These are phyloP conservation scores for Cyclostephanos tholiformis DNA, from an alignment of 108 stramenopile genomes.

Conservation along the genomic window DNA sequence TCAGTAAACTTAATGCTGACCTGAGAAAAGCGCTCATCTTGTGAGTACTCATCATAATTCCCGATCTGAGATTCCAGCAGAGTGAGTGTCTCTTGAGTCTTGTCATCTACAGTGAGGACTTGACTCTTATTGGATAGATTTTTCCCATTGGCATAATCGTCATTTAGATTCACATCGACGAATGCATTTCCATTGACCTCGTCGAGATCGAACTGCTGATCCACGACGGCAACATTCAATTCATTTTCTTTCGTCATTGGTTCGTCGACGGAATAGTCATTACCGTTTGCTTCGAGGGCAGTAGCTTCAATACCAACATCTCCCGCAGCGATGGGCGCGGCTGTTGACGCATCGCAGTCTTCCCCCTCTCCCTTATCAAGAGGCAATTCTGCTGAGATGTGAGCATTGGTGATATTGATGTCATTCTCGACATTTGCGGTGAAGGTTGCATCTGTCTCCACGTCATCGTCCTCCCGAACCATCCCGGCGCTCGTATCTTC, in stretches of 20 bases:
- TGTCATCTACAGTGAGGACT: background rate
- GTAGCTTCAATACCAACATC: background rate
- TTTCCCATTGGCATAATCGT: background rate
- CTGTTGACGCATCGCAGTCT: slow-evolving; percentile 10
- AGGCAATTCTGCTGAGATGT: background rate
- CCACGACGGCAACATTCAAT: no score
- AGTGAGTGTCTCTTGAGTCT: slow-evolving; percentile 40
- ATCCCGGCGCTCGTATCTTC: slow-evolving; percentile 6
- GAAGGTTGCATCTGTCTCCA: slow-evolving; percentile 27
- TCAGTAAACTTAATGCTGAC: background rate
- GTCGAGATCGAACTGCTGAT: background rate
- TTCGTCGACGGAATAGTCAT: no score
- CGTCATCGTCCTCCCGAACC: slow-evolving; percentile 42
- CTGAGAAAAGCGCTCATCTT: slow-evolving; percentile 26
- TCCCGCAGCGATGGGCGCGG: background rate
- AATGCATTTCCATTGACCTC: background rate
- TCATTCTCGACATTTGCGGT: slow-evolving; percentile 19
- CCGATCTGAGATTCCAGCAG: slow-evolving; percentile 33
- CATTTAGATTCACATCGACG: no score
- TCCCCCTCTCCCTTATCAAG: background rate
- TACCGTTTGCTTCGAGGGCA: background rate
- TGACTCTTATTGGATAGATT: background rate
- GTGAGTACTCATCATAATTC: slow-evolving; percentile 2
- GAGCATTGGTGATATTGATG: slow-evolving; percentile 10
- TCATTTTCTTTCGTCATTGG: no score